phyloP scores from a whole-genome alignment of 768 basidiomycete genomes.

The Serpula lacrymans region DNA sequence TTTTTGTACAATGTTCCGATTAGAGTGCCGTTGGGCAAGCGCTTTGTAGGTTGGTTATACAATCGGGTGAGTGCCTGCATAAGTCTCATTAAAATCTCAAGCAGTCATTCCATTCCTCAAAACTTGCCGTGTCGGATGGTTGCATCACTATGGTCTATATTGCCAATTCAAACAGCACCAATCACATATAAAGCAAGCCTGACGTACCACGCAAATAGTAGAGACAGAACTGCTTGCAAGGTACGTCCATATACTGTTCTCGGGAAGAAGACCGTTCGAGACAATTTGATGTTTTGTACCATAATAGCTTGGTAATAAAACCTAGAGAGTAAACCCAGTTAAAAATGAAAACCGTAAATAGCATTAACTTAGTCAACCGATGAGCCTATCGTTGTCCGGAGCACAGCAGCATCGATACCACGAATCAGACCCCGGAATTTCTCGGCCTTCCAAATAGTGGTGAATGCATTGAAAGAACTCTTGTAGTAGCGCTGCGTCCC shows the following conservation, averaged over 20 bases:
- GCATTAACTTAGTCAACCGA: no score
- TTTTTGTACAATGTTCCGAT: constrained; percentile 40
- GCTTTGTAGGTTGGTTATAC: constrained; percentile 43
- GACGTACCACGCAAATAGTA: constrained; percentile 42
- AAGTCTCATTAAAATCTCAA: not conserved
- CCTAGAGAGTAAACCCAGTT: constrained; percentile 18
- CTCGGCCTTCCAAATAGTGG: constrained; percentile 37
- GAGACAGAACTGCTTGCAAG: constrained; percentile 41
- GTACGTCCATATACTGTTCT: constrained; percentile 41
- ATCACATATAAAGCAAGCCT: not conserved
- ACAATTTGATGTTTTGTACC: constrained; percentile 39
- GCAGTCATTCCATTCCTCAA: not conserved
- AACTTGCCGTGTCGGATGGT: constrained; percentile 34
- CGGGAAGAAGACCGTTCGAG: constrained; percentile 28
- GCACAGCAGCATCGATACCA: constrained; percentile 46
- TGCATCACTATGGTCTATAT: constrained; percentile 41
- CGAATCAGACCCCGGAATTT: constrained; percentile 40
- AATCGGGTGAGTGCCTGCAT: constrained; percentile 43
- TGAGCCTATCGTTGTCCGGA: constrained; percentile 45
- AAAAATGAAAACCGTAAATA: no score
- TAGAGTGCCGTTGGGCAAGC: constrained; percentile 28
- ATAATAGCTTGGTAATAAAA: constrained; percentile 48
- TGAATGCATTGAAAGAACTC: constrained; percentile 41
- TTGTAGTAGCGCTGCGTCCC: constrained; percentile 89
- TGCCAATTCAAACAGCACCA: not conserved